Percentiles rank a stretch among this genome's conserved stretches.
Conservation (phyloP, 768 basidiomycete genomes). For the Termitomyces sp. region DNA sequence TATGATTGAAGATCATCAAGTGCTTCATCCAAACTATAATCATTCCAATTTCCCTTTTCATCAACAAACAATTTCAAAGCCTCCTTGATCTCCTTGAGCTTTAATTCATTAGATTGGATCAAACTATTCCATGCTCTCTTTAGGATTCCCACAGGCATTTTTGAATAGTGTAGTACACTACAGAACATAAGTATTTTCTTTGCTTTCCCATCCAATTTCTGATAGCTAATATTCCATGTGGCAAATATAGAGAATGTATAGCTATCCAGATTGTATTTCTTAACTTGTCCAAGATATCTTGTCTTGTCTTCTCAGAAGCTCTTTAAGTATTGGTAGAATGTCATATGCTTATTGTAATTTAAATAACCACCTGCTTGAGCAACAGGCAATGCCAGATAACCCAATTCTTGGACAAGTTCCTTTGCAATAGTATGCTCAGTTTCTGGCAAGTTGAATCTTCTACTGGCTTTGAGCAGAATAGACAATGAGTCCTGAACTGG, state of each 20-base stretch:
- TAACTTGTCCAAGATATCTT: not conserved
- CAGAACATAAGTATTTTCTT: not conserved
- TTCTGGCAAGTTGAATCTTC: not conserved
- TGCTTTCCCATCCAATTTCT: not conserved
- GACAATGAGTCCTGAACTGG: not conserved
- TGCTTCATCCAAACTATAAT: not conserved
- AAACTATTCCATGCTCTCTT: not conserved
- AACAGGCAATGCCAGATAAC: not conserved
- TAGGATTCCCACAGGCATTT: not conserved
- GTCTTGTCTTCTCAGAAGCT: not conserved
- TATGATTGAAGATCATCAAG: not conserved
- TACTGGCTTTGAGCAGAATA: not conserved
- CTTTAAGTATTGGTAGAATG: not conserved
- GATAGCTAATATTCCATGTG: not conserved
- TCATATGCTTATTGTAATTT: not conserved
- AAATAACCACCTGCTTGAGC: conserved; percentile 3
- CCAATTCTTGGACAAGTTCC: not conserved
- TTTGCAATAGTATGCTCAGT: not conserved
- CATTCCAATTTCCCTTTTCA: not conserved
- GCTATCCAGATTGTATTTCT: not conserved
- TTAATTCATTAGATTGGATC: too few species aligned
- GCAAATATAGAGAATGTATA: not conserved
- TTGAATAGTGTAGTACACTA: not conserved
- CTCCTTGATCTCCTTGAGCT: not conserved
- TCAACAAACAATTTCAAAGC: not conserved